Percentiles rank a stretch among this genome's conserved stretches.
These are phyloP conservation scores for Mycena latifolia DNA, from an alignment of 768 basidiomycete species.

Conservation along the genomic window DNA sequence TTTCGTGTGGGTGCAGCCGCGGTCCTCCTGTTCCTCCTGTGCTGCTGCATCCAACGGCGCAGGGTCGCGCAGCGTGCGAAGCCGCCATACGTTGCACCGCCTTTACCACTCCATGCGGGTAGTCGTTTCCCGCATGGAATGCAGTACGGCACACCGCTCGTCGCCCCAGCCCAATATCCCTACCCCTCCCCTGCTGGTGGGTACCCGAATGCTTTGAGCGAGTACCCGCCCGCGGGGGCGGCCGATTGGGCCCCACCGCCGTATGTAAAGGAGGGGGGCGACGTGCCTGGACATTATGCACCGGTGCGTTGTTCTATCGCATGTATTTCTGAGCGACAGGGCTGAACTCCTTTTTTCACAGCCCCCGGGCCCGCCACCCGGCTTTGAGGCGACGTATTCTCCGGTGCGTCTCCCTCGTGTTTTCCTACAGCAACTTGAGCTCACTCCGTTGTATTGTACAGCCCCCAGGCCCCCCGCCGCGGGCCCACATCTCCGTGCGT, in stretches of 20 bases:
- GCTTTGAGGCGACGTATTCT: conserved; percentile 11
- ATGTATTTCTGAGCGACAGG: background rate
- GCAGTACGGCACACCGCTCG: conserved; percentile 16
- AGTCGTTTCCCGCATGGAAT: conserved; percentile 19
- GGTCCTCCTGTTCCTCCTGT: conserved; percentile 21
- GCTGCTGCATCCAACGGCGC: conserved; percentile 27
- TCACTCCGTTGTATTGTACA: background rate
- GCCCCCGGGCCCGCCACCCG: conserved; percentile 29
- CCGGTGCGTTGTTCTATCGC: background rate
- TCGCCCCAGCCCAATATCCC: no score
- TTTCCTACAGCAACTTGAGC: background rate
- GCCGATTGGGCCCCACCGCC: conserved; percentile 33
- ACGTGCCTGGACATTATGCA: background rate
- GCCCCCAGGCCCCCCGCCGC: conserved; percentile 28
- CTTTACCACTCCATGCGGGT: conserved; percentile 1
- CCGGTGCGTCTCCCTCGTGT: conserved; percentile 14
- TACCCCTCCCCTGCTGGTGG: background rate
- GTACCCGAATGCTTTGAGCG: background rate
- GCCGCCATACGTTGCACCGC: background rate
- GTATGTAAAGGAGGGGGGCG: conserved; percentile 29
- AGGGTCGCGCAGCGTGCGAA: background rate
- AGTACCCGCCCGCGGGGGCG: conserved; percentile 23
- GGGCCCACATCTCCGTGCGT: conserved; percentile 27
- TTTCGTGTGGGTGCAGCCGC: conserved; percentile 4
- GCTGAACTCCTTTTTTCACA: background rate